Evolutionary conservation across 257 asterid species (phyloP).

Genomic region (Solanum pimpinellifolium): DNA sequence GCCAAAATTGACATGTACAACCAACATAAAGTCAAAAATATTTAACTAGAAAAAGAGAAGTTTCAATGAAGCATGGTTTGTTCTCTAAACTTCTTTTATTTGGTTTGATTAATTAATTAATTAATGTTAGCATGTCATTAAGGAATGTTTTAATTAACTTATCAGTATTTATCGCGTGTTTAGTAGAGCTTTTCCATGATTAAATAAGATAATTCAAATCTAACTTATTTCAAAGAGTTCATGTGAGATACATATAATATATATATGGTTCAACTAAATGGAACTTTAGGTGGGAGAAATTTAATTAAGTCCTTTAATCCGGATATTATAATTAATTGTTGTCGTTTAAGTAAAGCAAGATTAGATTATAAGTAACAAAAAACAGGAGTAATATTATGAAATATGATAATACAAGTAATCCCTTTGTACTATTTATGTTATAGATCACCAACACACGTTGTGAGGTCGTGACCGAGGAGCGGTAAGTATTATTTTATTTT

Average conservation of each 20-base stretch:
- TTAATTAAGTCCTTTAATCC: not conserved
- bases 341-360: not conserved
- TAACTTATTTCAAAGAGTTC: not conserved
- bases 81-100: not conserved
- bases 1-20: slow-evolving; percentile 35
- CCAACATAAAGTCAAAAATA: not conserved
- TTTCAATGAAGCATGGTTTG: not conserved
- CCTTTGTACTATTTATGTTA: not conserved
- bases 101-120: not conserved
- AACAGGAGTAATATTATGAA: not conserved
- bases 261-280: not conserved
- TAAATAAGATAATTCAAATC: not conserved
- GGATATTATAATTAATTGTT: not conserved
- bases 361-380: not conserved
- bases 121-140: not conserved
- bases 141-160: not conserved
- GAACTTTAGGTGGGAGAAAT: not conserved
- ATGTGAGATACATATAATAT: not conserved
- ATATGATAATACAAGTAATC: not conserved
- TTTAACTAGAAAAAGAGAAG: slow-evolving; percentile 8
- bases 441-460: not conserved
- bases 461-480: not conserved
- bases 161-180: not conserved
- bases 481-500: not conserved
- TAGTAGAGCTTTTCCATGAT: not conserved